Conservation (phyloP, 2,329 filamentous ascomycete species). For the Sarocladiaceae sp. region DNA sequence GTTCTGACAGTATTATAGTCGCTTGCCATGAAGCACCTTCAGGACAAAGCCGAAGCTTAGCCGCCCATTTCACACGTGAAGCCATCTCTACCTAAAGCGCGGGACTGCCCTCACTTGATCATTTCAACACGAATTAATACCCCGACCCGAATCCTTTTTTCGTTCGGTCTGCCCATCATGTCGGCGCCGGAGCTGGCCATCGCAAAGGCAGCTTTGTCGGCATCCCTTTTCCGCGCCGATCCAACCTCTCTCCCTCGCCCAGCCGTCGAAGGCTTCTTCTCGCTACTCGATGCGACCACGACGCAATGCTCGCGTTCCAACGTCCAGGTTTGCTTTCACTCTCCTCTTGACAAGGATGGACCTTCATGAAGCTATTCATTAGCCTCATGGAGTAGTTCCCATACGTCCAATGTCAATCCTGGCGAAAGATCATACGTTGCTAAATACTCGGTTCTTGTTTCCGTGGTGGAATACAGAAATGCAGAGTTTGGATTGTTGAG, state of each 20-base stretch:
- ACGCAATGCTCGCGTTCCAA: conserved; percentile 72
- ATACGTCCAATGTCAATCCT: too few relatives aligned
- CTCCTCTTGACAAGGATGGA: neutral
- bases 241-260: conserved; percentile 64
- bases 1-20: too few relatives aligned
- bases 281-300: conserved; percentile 59
- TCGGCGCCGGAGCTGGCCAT: conserved; percentile 69
- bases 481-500: conserved; percentile 79
- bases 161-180: conserved; percentile 37
- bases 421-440: conserved; percentile 13
- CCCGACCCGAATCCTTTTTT: neutral
- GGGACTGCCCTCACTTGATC: neutral
- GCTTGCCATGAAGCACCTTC: too few relatives aligned
- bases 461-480: conserved; percentile 57
- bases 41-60: neutral
- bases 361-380: neutral
- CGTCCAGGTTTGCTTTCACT: conserved; percentile 73
- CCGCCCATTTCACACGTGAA: neutral
- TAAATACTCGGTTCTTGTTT: conserved; percentile 20
- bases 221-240: conserved; percentile 69
- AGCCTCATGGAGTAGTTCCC: neutral
- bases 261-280: conserved; percentile 66
- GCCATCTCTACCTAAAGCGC: neutral
- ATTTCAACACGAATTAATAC: neutral
- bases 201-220: conserved; percentile 73